Base-by-base conservation (phyloP, 805 yeast species). In the Teunomyces kruisii region DNA sequence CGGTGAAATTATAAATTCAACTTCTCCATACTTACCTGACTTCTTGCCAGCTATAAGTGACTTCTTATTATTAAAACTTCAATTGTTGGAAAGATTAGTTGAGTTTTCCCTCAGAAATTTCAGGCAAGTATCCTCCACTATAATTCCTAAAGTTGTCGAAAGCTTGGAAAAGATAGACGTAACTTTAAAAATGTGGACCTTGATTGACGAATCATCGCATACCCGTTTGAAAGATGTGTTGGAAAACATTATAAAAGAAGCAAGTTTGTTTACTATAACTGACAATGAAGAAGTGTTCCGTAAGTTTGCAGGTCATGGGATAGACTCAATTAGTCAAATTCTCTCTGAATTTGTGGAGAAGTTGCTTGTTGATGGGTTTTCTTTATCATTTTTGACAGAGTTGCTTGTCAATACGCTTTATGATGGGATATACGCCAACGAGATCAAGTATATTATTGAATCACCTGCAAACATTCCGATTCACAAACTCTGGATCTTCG, bases 21-120 rank as follows among this genome's bases (percentile, higher is more conserved):
- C 67, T 1, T 81, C 88, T 0, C 64, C 70, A 5, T 84, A 81
- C 51, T 65, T 84, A 14, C 83, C 88, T 3, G 70, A 78, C 3
- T 63, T 74, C 33, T 63, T 76, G 9, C 74, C 82, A 1, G 73
- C 83, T 1, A 53, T 82, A 9, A 70, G 65, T 7, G 77, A 74
- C 13, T 83, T 80, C 46, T 67, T 88, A 30, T 63, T 61, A 3
- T 62, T 75, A 43, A 77, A 95, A 42, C 62, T 72, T 3, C 56
- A 64, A 5, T 70, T 75, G 40, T 66, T 73, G 40, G 63, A 66
- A 42, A 70, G 67, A 42, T 67, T 86, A 13, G 67, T 81, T 9
- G 55, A 56, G 2, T 84, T 72, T 49, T 61, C 74, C 10, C 61
- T 70, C 30, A 43, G 61, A 3, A 83, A 83, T 56, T 80, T 81